A percentile compares a stretch with the other conserved stretches of the same genome.
phyloP scores from a whole-genome alignment of 106 monocot genomes.

The Ottelia alismoides region DNA sequence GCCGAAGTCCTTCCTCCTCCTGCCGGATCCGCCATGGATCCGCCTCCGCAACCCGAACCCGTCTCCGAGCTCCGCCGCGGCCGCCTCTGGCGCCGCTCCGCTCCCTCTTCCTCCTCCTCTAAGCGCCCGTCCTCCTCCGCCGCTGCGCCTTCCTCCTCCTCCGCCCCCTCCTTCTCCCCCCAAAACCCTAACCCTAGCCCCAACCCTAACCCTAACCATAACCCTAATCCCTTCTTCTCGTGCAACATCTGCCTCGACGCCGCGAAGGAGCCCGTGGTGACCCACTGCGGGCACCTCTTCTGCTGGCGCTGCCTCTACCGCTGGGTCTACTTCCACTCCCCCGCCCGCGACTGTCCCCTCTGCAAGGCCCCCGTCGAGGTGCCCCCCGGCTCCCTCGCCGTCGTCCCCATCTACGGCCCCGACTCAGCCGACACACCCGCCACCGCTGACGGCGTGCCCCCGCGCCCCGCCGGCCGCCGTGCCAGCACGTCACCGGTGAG shows the following conservation, averaged over 20 bases:
- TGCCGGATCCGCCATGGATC: too few species aligned
- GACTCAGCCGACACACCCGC: not conserved
- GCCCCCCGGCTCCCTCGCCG: not conserved
- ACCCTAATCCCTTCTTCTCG: not conserved
- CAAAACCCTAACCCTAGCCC: not conserved
- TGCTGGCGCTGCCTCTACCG: slow-evolving; percentile 19
- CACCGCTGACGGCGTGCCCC: not conserved
- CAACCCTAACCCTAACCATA: not conserved
- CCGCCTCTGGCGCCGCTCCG: too few species aligned
- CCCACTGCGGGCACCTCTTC: slow-evolving; percentile 19
- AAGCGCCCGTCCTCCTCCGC: not conserved
- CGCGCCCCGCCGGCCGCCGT: slow-evolving; percentile 3
- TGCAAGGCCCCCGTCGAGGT: slow-evolving; percentile 10
- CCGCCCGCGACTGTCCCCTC: slow-evolving; percentile 10
- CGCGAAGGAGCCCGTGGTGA: slow-evolving; percentile 8
- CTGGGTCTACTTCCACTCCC: slow-evolving; percentile 4
- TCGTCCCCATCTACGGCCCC: slow-evolving; percentile 15
- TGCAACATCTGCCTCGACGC: slow-evolving; percentile 12
- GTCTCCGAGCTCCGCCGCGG: not conserved
- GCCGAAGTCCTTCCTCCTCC: too few species aligned
- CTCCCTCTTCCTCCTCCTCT: not conserved
- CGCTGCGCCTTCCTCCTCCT: not conserved
- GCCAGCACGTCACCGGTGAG: too few species aligned
- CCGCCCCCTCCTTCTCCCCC: not conserved
- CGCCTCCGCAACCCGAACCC: not conserved